Evolutionary conservation across 805 yeast species (phyloP).

Genomic region (Yarrowia sp.): DNA sequence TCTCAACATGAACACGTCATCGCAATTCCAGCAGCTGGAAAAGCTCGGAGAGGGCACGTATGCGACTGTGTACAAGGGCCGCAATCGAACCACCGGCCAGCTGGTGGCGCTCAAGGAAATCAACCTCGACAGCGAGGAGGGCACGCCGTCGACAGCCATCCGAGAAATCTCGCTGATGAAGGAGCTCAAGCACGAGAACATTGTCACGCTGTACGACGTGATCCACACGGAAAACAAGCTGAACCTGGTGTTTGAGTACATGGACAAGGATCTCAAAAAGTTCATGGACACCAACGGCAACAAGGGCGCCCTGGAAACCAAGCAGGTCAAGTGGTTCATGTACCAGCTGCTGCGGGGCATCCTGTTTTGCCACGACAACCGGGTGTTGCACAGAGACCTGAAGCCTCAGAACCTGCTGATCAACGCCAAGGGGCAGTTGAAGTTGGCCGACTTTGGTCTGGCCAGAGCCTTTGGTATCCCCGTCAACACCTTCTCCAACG

Average conservation of each 20-base stretch:
- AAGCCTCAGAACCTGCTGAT: constrained; percentile 96
- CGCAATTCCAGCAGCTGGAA: constrained; percentile 59
- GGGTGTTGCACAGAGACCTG: constrained; percentile 92
- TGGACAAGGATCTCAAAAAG: constrained; percentile 93
- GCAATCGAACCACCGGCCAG: constrained; percentile 84
- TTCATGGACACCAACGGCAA: constrained; percentile 96
- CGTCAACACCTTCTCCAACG: constrained; percentile 94
- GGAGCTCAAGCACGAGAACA: constrained; percentile 92
- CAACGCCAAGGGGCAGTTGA: constrained; percentile 93
- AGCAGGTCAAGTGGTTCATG: constrained; percentile 91
- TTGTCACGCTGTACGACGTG: constrained; percentile 88
- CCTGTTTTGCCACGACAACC: constrained; percentile 90
- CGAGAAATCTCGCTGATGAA: constrained; percentile 93
- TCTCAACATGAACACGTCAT: constrained; percentile 45
- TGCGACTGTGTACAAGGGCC: constrained; percentile 97
- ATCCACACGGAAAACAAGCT: constrained; percentile 94
- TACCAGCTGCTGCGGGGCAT: constrained; percentile 90
- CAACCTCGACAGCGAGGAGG: constrained; percentile 93
- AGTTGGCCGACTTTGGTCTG: constrained; percentile 90
- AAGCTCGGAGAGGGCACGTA: constrained; percentile 95
- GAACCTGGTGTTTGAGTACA: constrained; percentile 89
- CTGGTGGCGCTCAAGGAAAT: constrained; percentile 95
- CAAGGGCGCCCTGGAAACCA: constrained; percentile 87
- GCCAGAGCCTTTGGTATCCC: constrained; percentile 99
- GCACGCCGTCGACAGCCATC: constrained; percentile 98